These are phyloP conservation scores for Sungouiella blattae DNA, from an alignment of 805 yeast genomes.

Conservation along the genomic window DNA sequence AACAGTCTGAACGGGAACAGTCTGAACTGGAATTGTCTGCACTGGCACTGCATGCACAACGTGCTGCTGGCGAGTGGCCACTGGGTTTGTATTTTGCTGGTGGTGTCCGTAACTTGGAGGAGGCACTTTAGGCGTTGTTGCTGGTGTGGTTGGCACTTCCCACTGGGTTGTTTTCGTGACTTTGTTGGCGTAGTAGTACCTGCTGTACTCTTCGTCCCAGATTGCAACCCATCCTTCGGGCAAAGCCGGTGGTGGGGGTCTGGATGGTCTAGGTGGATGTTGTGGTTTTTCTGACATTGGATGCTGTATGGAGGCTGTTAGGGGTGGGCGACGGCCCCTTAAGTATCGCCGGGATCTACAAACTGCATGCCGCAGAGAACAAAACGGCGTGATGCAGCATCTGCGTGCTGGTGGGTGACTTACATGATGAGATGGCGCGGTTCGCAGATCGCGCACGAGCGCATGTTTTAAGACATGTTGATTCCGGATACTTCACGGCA, in stretches of 20 bases:
- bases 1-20: background rate
- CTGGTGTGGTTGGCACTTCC: slow-evolving; percentile 19
- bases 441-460: too few relatives aligned
- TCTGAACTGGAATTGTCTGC: background rate
- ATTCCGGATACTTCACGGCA: too few relatives aligned
- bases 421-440: too few relatives aligned
- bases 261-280: background rate
- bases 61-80: background rate
- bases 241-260: slow-evolving; percentile 11
- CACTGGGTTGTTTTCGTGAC: slow-evolving; percentile 28
- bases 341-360: too few relatives aligned
- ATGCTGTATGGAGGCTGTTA: too few relatives aligned
- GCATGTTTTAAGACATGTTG: too few relatives aligned
- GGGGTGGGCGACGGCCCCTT: too few relatives aligned
- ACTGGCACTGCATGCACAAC: background rate
- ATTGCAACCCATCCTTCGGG: slow-evolving; percentile 35
- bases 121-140: background rate
- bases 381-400: too few relatives aligned
- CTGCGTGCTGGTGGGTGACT: too few relatives aligned
- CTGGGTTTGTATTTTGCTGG: too few relatives aligned
- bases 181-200: slow-evolving; percentile 24
- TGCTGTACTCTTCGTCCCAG: slow-evolving; percentile 30
- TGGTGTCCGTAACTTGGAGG: too few relatives aligned
- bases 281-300: background rate
- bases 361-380: too few relatives aligned